Evolutionary conservation across 371 early-diverging fungal genomes (phyloP).

Genomic region (Smittium mucronatum): DNA sequence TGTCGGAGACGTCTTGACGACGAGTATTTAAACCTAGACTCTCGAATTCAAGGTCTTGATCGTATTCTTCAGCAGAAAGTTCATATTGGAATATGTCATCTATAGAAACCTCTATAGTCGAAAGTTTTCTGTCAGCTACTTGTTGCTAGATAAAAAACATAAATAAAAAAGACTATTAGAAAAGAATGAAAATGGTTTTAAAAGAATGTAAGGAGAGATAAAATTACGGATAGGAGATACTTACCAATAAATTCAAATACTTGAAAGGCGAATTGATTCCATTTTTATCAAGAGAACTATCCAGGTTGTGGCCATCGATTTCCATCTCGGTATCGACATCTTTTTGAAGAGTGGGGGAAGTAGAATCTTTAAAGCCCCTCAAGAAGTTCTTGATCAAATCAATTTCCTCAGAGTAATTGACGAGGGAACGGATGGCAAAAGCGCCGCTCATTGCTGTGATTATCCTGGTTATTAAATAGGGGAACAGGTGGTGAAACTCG

Average conservation of each 20-base stretch:
- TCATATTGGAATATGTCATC: constrained; percentile 24
- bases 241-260: constrained; percentile 15
- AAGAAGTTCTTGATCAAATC: constrained; percentile 23
- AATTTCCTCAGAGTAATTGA: constrained; percentile 17
- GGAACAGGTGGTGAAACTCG: no score
- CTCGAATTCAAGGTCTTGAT: constrained; percentile 14
- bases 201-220: background rate
- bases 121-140: constrained; percentile 33
- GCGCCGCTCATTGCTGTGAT: constrained; percentile 10
- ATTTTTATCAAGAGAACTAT: constrained; percentile 12
- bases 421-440: constrained; percentile 8
- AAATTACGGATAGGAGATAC: background rate
- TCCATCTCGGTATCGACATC: constrained; percentile 16
- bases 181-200: background rate
- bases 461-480: no score
- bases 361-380: constrained; percentile 17
- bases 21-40: constrained; percentile 21
- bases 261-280: constrained; percentile 12
- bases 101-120: constrained; percentile 33
- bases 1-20: constrained; percentile 39
- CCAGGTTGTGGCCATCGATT: constrained; percentile 12
- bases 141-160: constrained; percentile 30
- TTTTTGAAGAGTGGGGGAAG: constrained; percentile 1
- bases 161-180: constrained; percentile 26
- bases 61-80: constrained; percentile 20